Evolutionary conservation across 371 early-diverging fungal species (phyloP).

Genomic region (Dinochytrium kinnereticum): DNA sequence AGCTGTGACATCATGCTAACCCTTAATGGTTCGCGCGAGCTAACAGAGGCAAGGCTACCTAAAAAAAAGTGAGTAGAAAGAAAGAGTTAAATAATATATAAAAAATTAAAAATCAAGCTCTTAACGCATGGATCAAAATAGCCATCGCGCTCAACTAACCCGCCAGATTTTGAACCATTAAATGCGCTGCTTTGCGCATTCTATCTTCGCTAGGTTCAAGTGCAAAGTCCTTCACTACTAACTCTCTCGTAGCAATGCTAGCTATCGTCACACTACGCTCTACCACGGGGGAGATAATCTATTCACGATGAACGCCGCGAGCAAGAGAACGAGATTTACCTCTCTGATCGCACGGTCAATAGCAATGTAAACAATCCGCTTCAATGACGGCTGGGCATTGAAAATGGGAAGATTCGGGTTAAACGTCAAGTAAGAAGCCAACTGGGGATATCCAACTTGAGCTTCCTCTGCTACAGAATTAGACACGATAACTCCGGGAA

Average conservation of each 20-base stretch:
- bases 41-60: conserved; percentile 80
- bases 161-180: conserved; percentile 90
- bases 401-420: conserved; percentile 74
- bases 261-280: conserved; percentile 94
- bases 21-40: conserved; percentile 94
- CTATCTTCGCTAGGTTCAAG: conserved; percentile 91
- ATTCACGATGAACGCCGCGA: not conserved
- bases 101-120: conserved; percentile 5
- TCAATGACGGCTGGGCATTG: conserved; percentile 76
- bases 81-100: not conserved
- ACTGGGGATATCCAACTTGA: conserved; percentile 58
- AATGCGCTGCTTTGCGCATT: conserved; percentile 89
- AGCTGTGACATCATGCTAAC: conserved; percentile 80
- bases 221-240: conserved; percentile 92
- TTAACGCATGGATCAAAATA: too few relatives aligned
- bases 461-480: conserved; percentile 32
- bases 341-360: conserved; percentile 90
- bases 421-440: conserved; percentile 71
- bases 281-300: conserved; percentile 82
- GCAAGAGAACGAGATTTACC: conserved; percentile 29
- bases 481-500: not conserved
- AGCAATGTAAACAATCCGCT: conserved; percentile 83
- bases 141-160: too few relatives aligned
- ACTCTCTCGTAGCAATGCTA: conserved; percentile 84
- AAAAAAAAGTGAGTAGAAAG: conserved; percentile 49